Percentiles rank a stretch among this genome's conserved stretches.
phyloP scores from a whole-genome alignment of 345 rosid species.

The Limnanthes douglasii region DNA sequence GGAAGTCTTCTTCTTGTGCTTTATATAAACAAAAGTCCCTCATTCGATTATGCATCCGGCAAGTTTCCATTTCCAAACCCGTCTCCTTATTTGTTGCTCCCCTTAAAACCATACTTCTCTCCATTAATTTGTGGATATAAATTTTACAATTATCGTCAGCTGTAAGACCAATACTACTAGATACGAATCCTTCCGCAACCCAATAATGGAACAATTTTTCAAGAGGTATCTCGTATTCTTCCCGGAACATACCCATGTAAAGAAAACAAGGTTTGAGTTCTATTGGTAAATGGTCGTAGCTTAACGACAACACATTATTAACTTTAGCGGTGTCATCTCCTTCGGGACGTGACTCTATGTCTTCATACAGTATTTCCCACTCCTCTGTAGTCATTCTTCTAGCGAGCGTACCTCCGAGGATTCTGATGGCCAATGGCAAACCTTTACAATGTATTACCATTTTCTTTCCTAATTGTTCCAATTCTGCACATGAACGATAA shows the following conservation, averaged over 20 bases:
- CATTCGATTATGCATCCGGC: slow-evolving; percentile 17
- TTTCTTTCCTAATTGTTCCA: slow-evolving; percentile 12
- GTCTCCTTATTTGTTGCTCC: slow-evolving; percentile 10
- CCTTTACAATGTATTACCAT: slow-evolving; percentile 11
- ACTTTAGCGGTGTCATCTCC: slow-evolving; percentile 7
- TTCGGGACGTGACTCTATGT: slow-evolving; percentile 9
- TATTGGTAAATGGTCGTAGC: slow-evolving; percentile 15
- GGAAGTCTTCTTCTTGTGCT: slow-evolving; percentile 12
- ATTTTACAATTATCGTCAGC: slow-evolving; percentile 16
- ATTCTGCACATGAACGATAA: too few relatives aligned
- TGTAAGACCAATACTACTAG: slow-evolving; percentile 1
- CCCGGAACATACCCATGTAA: slow-evolving; percentile 11
- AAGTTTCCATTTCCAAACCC: slow-evolving; percentile 11
- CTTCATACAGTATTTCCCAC: slow-evolving; percentile 10
- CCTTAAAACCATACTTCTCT: slow-evolving; percentile 28
- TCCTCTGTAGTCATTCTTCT: slow-evolving; percentile 6
- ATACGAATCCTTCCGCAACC: slow-evolving; percentile 30
- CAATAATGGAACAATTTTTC: slow-evolving; percentile 25
- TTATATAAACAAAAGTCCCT: slow-evolving; percentile 13
- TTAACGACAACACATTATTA: slow-evolving; percentile 10
- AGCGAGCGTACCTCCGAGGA: slow-evolving; percentile 11
- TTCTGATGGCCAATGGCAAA: slow-evolving; percentile 12
- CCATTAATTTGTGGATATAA: slow-evolving; percentile 17
- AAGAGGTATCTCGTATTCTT: slow-evolving; percentile 18
- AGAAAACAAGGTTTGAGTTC: slow-evolving; percentile 14